phyloP scores from a whole-genome alignment of 208 protist species.

The Crithidia acanthocephali region DNA sequence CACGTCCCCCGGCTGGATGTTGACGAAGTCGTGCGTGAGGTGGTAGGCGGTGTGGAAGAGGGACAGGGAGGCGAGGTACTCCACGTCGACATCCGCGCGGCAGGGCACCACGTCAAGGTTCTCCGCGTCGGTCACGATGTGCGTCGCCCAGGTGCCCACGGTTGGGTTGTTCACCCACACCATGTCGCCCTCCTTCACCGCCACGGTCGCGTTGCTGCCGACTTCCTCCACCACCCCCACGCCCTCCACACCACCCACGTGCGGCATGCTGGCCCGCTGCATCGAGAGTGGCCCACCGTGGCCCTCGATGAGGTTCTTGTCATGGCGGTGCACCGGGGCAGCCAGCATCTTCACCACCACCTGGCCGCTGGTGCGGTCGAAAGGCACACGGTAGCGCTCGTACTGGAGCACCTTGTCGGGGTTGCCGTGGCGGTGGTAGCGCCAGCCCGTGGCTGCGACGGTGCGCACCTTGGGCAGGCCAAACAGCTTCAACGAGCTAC shows the following conservation, averaged over 20 bases:
- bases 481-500: conserved; percentile 12
- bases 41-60: conserved; percentile 97
- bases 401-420: conserved; percentile 82
- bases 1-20: conserved; percentile 89
- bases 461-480: conserved; percentile 64
- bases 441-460: conserved; percentile 87
- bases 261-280: conserved; percentile 31
- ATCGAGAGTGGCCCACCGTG: conserved; percentile 58
- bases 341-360: conserved; percentile 96
- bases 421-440: conserved; percentile 82
- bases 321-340: conserved; percentile 96
- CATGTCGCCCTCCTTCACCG: conserved; percentile 89
- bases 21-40: conserved; percentile 95
- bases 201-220: conserved; percentile 65
- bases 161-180: conserved; percentile 93
- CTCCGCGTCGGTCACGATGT: conserved; percentile 86
- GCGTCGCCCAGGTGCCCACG: conserved; percentile 92
- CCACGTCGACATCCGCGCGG: conserved; percentile 90
- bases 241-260: conserved; percentile 94
- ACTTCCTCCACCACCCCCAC: conserved; percentile 96
- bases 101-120: conserved; percentile 91
- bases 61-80: conserved; percentile 93
- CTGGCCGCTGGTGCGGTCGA: conserved; percentile 78
- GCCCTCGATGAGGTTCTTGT: conserved; percentile 96
- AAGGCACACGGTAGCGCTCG: conserved; percentile 87